phyloP scores from a whole-genome alignment of 192 early-diverging fungal species.

The Coemansia sp. region DNA sequence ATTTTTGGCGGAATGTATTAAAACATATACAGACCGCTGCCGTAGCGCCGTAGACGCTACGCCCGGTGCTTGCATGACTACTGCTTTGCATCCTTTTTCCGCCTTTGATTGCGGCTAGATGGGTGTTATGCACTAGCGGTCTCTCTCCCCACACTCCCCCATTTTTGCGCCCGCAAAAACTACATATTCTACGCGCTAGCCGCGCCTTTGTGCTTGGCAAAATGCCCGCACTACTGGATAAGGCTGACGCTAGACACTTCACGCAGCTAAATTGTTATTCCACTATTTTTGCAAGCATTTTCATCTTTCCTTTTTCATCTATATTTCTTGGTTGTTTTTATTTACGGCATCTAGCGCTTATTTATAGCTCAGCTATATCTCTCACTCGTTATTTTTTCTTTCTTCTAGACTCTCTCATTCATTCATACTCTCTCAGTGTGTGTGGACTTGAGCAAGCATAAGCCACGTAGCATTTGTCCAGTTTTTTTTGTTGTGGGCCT shows the following conservation, averaged over 20 bases:
- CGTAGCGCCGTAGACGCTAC: conserved; percentile 9
- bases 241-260: not conserved
- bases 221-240: not conserved
- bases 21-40: conserved; percentile 6
- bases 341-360: conserved; percentile 10
- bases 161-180: not conserved
- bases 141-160: not conserved
- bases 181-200: not conserved
- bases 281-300: conserved; percentile 23
- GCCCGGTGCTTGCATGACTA: conserved; percentile 5
- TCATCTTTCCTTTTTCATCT: conserved; percentile 15
- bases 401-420: conserved; percentile 5
- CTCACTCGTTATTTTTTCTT: conserved; percentile 7
- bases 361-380: conserved; percentile 5
- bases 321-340: not conserved
- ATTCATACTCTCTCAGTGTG: conserved; percentile 10
- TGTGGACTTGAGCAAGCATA: conserved; percentile 2
- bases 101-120: not conserved
- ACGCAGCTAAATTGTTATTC: not conserved
- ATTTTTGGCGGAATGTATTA: conserved; percentile 21
- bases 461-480: conserved; percentile 10
- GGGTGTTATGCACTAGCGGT: not conserved
- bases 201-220: not conserved
- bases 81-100: conserved; percentile 11
- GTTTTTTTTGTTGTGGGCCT: not conserved